Evolutionary conservation across 495 filamentous ascomycete species (phyloP), one percentile per base, ranked within the genome.

Genomic region (Talaromyces stipitatus): DNA sequence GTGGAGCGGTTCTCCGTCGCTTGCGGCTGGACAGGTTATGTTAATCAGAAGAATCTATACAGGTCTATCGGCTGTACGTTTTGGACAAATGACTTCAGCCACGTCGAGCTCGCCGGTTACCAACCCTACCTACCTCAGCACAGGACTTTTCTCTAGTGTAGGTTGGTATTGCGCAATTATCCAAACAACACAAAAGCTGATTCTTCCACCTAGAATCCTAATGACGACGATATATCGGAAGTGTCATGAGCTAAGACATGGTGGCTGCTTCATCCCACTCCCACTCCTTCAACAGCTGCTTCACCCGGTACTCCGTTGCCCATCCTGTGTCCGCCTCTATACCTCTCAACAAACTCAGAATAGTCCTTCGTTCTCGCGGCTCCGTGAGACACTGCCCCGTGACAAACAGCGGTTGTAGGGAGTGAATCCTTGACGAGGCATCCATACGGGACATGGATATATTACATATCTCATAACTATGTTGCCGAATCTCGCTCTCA

Each of bases 251-350:
- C 20, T 54, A 54, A 9, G 8, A 54, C 20, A 23, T 38, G 30
- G 28, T 36, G 11, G 20, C 30, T 11, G 14, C 62, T 55, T 72
- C 72, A 23, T 72, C 63, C 75, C 76, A 81, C 11, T 63, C 69
- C 83, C 83, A 87, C 57, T 84, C 76, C 59, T 78, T 72, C 23
- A 82, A 58, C 56, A 85, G 60, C 61, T 82, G 75, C 60, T 77
- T 67, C 8, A 81, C 78, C 33, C 83, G 76, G 62, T 86, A 84
- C 56, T 83, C 80, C 24, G 80, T 85, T 1, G 82, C 82, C 84
- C 83, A 85, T 20, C 82, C 84, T 11, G 80, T 69, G 59, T 85
- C 83, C 3, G 62, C 58, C 65, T 86, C 82, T 29, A 85, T 78
- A 24, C 75, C 78, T n/a, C 78, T 67, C 46, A 87, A 62, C 36